Evolutionary conservation across 2,329 filamentous ascomycete genomes (phyloP).

Genomic region (Ceratocystis papillata): DNA sequence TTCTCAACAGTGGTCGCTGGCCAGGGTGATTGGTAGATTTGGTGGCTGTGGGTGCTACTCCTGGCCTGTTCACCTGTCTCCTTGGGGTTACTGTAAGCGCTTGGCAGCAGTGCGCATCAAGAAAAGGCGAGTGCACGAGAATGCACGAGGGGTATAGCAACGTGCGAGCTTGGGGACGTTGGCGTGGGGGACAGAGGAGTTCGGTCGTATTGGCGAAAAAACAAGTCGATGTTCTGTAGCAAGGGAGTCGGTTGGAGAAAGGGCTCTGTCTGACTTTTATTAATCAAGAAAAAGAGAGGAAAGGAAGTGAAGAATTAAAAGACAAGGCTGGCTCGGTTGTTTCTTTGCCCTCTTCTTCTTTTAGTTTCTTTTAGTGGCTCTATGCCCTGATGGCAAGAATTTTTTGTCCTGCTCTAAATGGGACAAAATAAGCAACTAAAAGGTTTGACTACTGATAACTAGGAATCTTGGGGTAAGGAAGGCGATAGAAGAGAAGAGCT

Average conservation of each 20-base stretch:
- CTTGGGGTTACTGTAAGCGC: slow-evolving; percentile 23
- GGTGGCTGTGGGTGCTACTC: background rate
- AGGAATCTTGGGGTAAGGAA: background rate
- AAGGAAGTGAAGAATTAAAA: background rate
- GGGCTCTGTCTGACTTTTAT: background rate
- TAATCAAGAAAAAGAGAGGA: background rate
- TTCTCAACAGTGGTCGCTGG: background rate
- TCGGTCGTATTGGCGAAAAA: background rate
- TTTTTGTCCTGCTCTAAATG: background rate
- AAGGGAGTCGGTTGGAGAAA: background rate
- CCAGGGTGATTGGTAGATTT: no score
- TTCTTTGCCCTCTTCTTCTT: background rate
- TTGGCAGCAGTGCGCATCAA: slow-evolving; percentile 21
- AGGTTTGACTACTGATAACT: background rate
- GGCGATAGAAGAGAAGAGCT: background rate
- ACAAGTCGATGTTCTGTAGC: background rate
- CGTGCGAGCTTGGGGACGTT: background rate
- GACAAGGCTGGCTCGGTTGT: background rate
- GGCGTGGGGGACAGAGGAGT: background rate
- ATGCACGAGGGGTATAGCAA: slow-evolving; percentile 5
- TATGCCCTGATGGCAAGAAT: background rate
- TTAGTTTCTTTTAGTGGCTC: slow-evolving; percentile 2
- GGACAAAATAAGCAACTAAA: slow-evolving; percentile 3
- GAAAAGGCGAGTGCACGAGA: background rate
- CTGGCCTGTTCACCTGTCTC: slow-evolving; percentile 5